Base-by-base conservation (phyloP, 257 asterid species). In the Solanum paucissectum region DNA sequence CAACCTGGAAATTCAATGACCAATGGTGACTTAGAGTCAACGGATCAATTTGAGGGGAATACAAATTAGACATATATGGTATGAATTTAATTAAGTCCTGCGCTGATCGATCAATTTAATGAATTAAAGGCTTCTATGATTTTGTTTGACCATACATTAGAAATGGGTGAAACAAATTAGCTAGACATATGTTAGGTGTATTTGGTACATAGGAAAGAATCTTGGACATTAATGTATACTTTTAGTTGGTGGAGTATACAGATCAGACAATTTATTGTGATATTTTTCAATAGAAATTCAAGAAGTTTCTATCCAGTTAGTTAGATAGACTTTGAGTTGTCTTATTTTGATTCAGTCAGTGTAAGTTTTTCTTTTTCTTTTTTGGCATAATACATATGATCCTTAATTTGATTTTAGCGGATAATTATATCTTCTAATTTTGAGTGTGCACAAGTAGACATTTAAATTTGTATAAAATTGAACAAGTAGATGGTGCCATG, bases 341-440 rank as follows among this genome's bases (percentile, higher is more conserved):
- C 81, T 9, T 34, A 73, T 73, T 33, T 18, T 72, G 23, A 33
- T 71, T 0, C 3, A 69, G 23, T 68, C 5, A 3, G 75, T 13
- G 3, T 69, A 7, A 29, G 23, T 6, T 68, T 68, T 7, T 58
- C 3, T 2, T 16, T 16, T 52, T 52, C 4, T 18, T 52, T 52
- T 52, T 52, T 6, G 23, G 8, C 23, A 52, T 2, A 52, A 16
- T 16, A 52, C 0, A 42, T 38, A 38, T 38, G 9, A 38, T 1
- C 1, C 16, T 52, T 52, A 16, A 7, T 3, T 52, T 52, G 0
- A 3, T 0, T 52, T 52, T 1, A 14, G 5, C 58, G 7, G 20
- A 49, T 0, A 49, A 49, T 2, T 49, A 14, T 49, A 8, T 7
- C 7, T 0, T 49, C 3, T 7, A 5, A 49, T 0, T 46, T 11